Base-by-base conservation (phyloP, 352 stramenopile species). In the Achlya hypogyna region DNA sequence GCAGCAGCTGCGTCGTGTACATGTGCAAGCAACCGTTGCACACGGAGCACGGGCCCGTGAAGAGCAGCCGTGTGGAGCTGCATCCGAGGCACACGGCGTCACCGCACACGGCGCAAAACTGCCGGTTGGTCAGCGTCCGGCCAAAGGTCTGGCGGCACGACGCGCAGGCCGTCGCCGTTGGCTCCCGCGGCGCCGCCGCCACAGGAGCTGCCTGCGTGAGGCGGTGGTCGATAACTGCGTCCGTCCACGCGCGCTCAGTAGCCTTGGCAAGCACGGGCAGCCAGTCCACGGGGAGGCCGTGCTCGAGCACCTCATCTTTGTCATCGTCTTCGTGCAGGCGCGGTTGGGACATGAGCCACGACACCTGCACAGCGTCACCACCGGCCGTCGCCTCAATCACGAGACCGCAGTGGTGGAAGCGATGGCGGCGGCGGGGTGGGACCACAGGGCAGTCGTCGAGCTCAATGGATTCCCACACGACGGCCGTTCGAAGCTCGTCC, bases 391-490 rank as follows among this genome's bases (percentile, higher is more conserved):
- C 85, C 69, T 93, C 85, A 43, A 91, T 80, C 3, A 93, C 82
- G 42, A 92, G 79, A n/a, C 85, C 85, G 31, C 81, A 88, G 51
- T 83, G 80, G 22, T 83, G 85, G 64, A 93, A 72, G 27, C 78
- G 78, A 42, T 91, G 74, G 18, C 85, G 81, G 63, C 88, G 82
- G 45, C 91, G 81, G 63, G 91, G 91, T 62, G 85, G 73, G 28
- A 78, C 87, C 16, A 77, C 62, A 0, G 85, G 85, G 18, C 89
- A 66, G 2, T 83, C 82, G 69, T 92, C 83, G n/a, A 93, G 74
- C 59, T 93, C 83, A 52, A 93, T 89, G 28, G 79, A 89, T 56
- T 93, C 85, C 85, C 85, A 93, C 72, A 92, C 49, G 34, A 49
- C 34, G 10, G 51, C 60, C 6, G 49, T 28, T 1, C 32, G 22